Base-by-base conservation (phyloP, 2,329 filamentous ascomycete genomes). In the Fusarium falciforme region DNA sequence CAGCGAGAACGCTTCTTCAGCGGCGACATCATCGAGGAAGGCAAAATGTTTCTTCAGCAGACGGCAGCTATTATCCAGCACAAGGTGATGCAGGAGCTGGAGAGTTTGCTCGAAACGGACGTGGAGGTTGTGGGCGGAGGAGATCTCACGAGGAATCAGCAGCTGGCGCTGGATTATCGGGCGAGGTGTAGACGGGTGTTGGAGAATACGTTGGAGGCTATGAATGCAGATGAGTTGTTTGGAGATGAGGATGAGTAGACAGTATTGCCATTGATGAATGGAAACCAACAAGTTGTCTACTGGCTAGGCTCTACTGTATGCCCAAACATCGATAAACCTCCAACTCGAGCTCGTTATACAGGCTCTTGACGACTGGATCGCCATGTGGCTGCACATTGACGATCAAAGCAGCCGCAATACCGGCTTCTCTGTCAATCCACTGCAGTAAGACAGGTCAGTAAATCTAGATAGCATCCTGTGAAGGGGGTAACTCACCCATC, bases 81-180 rank as follows among this genome's bases (percentile, higher is more conserved):
- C 68, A 85, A 84, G 61, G 80, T 87, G 4, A 77, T 85, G 62
- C 82, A 80, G 60, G 82, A 83, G 66, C 76, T 90, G 20, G 84
- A 87, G 71, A 75, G 82, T 58, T 78, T 91, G 16, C 82, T 84
- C 31, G 84, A 86, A 71, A 84, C 85, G 4, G 87, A 88, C 33
- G 79, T 85, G 5, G 83, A 85, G 64, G 79, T 82, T 8, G 82
- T 83, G 4, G 85, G 84, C 2, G 83, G 81, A 3, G 83, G 83
- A 1, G 82, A 82, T 16, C 71, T 83, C 49, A 88, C 85, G 47
- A 72, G 70, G 11, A 87, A 87, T 61, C 88, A 89, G 79, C 74
- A 78, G 52, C 77, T 90, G 47, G 88, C 86, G 16, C 55, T 85
- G 20, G 79, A 82, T n/a, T 90, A 90, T 73, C 81, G 88, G 27